Evolutionary conservation across 257 asterid genomes (phyloP).

Genomic region (Solanum raphanifolium): DNA sequence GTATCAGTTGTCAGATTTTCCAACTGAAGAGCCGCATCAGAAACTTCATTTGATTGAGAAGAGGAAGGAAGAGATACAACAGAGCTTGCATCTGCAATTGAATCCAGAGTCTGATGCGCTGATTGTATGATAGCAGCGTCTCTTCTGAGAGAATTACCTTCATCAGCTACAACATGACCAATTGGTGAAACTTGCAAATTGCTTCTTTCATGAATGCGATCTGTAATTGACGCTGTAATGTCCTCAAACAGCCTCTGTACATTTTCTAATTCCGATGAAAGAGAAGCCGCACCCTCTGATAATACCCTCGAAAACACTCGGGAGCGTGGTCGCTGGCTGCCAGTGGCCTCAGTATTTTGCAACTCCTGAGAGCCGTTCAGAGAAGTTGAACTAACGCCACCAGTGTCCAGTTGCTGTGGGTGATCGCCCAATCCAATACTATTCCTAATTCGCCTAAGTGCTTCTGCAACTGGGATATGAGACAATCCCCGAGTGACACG

Average conservation of each 20-base stretch:
- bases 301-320: slow-evolving; percentile 53
- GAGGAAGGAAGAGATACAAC: slow-evolving; percentile 21
- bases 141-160: slow-evolving; percentile 12
- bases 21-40: slow-evolving; percentile 16
- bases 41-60: slow-evolving; percentile 22
- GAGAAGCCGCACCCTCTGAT: slow-evolving; percentile 64
- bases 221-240: slow-evolving; percentile 48
- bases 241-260: slow-evolving; percentile 69
- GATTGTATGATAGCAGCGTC: slow-evolving; percentile 15
- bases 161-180: slow-evolving; percentile 24
- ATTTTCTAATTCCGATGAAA: slow-evolving; percentile 58
- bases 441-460: background rate
- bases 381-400: slow-evolving; percentile 1
- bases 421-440: background rate
- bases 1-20: slow-evolving; percentile 10
- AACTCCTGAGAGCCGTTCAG: slow-evolving; percentile 13
- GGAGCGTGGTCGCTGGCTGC: slow-evolving; percentile 28
- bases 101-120: slow-evolving; percentile 26
- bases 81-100: slow-evolving; percentile 18
- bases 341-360: slow-evolving; percentile 16
- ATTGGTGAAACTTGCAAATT: slow-evolving; percentile 16
- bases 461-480: background rate
- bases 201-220: slow-evolving; percentile 21
- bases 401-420: background rate
- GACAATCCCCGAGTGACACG: background rate